A percentile compares a stretch with the other conserved stretches of the same genome.
phyloP scores from a whole-genome alignment of 345 rosid species.

The Linum tenue region DNA sequence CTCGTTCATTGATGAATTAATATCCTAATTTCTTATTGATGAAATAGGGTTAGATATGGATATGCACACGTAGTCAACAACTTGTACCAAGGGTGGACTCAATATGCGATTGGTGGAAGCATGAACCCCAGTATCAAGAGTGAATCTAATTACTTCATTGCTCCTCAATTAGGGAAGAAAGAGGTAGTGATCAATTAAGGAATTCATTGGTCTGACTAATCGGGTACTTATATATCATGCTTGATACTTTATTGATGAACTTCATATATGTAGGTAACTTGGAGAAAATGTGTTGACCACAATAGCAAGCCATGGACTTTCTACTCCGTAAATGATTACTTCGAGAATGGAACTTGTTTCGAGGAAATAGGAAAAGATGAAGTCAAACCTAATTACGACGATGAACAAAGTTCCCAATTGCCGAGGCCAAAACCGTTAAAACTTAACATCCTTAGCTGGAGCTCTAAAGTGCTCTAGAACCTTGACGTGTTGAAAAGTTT shows the following conservation, averaged over 20 bases:
- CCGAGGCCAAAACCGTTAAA: constrained; percentile 30
- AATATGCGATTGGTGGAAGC: constrained; percentile 83
- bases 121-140: constrained; percentile 68
- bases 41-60: constrained; percentile 52
- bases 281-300: constrained; percentile 29
- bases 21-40: background rate
- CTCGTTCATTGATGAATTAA: background rate
- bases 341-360: constrained; percentile 59
- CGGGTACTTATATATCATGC: too few relatives aligned
- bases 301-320: constrained; percentile 41
- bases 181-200: constrained; percentile 23
- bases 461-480: constrained; percentile 10
- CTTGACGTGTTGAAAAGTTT: background rate
- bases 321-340: constrained; percentile 42
- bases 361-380: constrained; percentile 30
- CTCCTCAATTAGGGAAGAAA: constrained; percentile 38
- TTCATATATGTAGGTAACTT: constrained; percentile 31
- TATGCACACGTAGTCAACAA: constrained; percentile 70
- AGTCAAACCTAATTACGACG: constrained; percentile 38
- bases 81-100: constrained; percentile 69
- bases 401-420: constrained; percentile 37
- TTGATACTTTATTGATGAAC: too few relatives aligned
- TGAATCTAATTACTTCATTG: constrained; percentile 60
- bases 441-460: constrained; percentile 45
- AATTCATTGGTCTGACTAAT: too few relatives aligned